phyloP scores from a whole-genome alignment of 805 yeast species.

The Sugiyamaella chiloensis region DNA sequence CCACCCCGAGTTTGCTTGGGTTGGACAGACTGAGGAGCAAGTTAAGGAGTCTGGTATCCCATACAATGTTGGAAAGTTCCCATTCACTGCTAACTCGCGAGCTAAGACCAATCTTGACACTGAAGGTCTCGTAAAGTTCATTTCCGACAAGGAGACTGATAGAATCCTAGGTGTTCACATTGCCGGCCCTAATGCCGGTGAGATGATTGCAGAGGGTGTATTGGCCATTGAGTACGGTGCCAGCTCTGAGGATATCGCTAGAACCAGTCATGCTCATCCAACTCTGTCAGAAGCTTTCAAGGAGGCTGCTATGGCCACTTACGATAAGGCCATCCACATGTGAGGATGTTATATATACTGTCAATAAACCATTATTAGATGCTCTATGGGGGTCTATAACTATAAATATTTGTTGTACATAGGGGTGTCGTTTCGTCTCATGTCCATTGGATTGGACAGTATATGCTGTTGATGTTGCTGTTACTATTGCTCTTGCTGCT shows the following conservation, averaged over 20 bases:
- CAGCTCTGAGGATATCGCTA: constrained; percentile 93
- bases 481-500: too few species aligned
- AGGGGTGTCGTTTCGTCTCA: too few species aligned
- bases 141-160: constrained; percentile 96
- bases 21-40: constrained; percentile 93
- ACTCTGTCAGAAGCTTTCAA: constrained; percentile 96
- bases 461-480: too few species aligned
- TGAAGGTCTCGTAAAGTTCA: constrained; percentile 93
- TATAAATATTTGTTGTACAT: constrained; percentile 1
- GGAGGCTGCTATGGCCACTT: constrained; percentile 94
- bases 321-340: constrained; percentile 86
- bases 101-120: constrained; percentile 97
- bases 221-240: constrained; percentile 99
- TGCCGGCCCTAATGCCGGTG: constrained; percentile 98
- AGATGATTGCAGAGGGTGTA: constrained; percentile 98
- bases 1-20: constrained; percentile 99
- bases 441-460: too few species aligned
- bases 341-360: too few species aligned
- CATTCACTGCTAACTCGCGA: constrained; percentile 98
- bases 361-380: background rate
- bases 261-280: constrained; percentile 99
- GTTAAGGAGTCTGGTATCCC: constrained; percentile 87
- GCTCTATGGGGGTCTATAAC: background rate
- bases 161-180: constrained; percentile 95
- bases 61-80: constrained; percentile 96